Conservation (phyloP, 164 flowering plant genomes). For the Aristolochia fimbriata region DNA sequence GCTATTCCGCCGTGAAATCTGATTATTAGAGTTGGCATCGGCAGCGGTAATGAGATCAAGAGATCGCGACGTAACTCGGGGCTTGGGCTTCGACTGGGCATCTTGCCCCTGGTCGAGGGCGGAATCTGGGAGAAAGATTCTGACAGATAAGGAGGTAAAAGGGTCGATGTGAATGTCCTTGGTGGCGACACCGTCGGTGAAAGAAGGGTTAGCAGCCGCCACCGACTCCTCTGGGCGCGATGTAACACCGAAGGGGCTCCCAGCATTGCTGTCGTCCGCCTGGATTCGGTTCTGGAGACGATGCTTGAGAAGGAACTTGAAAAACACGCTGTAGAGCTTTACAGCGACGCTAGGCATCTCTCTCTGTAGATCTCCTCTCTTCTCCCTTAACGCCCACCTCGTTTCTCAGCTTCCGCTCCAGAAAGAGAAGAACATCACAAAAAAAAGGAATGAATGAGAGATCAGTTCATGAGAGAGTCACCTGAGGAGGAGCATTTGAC, state of each 20-base stretch:
- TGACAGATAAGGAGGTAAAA: slow-evolving; percentile 41
- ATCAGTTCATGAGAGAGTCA: no score
- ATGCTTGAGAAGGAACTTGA: slow-evolving; percentile 78
- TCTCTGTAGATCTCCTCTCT: neutral
- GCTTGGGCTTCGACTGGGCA: neutral
- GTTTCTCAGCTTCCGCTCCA: no score
- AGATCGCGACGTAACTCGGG: slow-evolving; percentile 23
- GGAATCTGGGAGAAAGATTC: slow-evolving; percentile 57
- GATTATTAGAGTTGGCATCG: slow-evolving; percentile 3
- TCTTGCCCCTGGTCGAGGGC: slow-evolving; percentile 12
- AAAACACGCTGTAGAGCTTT: slow-evolving; percentile 81
- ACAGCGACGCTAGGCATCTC: slow-evolving; percentile 82
- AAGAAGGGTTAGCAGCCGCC: slow-evolving; percentile 64
- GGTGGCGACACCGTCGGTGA: slow-evolving; percentile 91
- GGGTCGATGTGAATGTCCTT: slow-evolving; percentile 87
- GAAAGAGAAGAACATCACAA: no score
- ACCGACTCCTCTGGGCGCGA: slow-evolving; percentile 72
- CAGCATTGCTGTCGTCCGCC: slow-evolving; percentile 17
- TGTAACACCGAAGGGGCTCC: slow-evolving; percentile 57
- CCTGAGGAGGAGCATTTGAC: no score
- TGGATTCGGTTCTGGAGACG: slow-evolving; percentile 67
- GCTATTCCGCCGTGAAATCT: slow-evolving; percentile 30
- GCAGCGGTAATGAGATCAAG: slow-evolving; percentile 17
- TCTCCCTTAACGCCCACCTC: no score
- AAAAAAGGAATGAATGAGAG: no score